These are phyloP conservation scores for Xanthoparmelia taractica DNA, from an alignment of 495 filamentous ascomycete species.

Conservation along the genomic window DNA sequence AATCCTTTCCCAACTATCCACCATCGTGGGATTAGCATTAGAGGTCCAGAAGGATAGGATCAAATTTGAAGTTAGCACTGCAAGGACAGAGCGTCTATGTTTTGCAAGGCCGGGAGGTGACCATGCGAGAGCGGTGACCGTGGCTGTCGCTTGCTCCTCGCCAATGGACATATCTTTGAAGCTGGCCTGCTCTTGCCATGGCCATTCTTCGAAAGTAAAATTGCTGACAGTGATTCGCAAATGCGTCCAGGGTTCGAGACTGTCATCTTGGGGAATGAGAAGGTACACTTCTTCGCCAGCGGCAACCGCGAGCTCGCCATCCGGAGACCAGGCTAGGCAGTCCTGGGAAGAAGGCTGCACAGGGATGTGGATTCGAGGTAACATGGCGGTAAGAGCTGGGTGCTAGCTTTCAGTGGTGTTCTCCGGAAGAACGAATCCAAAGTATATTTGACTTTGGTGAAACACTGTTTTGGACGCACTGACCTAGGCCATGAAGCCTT, in stretches of 20 bases:
- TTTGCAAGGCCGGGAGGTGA: conserved; percentile 52
- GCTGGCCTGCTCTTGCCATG: conserved; percentile 37
- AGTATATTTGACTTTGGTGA: neutral
- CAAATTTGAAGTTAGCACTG: conserved; percentile 53
- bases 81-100: conserved; percentile 50
- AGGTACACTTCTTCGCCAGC: conserved; percentile 39
- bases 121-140: conserved; percentile 49
- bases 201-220: conserved; percentile 50
- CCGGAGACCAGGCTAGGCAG: conserved; percentile 54
- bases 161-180: conserved; percentile 51
- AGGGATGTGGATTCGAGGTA: conserved; percentile 30
- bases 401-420: neutral
- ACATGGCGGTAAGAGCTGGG: neutral
- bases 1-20: conserved; percentile 40
- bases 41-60: conserved; percentile 43
- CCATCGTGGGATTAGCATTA: conserved; percentile 19
- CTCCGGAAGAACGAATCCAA: too few species aligned
- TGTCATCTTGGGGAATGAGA: conserved; percentile 15
- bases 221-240: conserved; percentile 41
- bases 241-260: conserved; percentile 23
- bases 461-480: neutral
- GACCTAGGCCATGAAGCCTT: too few species aligned
- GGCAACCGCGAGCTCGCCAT: conserved; percentile 54
- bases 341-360: conserved; percentile 33
- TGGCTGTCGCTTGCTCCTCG: conserved; percentile 53